phyloP scores from a whole-genome alignment of 2,329 filamentous ascomycete genomes.

The Penicillium vulpinum region DNA sequence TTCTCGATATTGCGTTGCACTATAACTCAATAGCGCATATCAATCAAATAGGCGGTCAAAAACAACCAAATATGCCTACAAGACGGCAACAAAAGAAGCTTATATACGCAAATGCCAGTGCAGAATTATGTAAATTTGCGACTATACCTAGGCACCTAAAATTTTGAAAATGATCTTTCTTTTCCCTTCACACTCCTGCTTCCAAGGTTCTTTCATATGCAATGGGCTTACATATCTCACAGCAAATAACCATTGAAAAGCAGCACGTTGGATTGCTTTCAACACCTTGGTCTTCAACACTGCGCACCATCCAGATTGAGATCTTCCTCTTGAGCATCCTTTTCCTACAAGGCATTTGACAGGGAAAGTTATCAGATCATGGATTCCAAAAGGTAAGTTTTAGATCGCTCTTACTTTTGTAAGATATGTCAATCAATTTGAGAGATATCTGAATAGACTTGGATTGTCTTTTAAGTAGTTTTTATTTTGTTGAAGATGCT shows the following conservation, averaged over 20 bases:
- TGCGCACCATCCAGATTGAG: not conserved
- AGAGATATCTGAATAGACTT: not conserved
- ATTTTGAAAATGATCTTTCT: not conserved
- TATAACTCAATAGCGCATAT: not conserved
- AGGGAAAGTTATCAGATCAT: not conserved
- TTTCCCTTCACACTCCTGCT: not conserved
- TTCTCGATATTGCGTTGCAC: no score
- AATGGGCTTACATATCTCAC: not conserved
- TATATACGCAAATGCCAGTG: no score
- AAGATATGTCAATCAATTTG: not conserved
- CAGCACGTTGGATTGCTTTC: not conserved
- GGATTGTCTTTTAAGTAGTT: not conserved
- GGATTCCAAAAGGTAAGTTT: not conserved
- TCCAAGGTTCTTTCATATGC: not conserved
- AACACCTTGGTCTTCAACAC: not conserved
- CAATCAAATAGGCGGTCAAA: not conserved
- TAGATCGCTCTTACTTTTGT: not conserved
- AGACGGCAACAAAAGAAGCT: not conserved
- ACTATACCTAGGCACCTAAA: not conserved
- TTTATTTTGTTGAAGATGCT: not conserved
- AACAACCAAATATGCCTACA: not conserved
- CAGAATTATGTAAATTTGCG: not conserved
- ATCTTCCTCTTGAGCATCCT: not conserved
- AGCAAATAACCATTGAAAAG: not conserved
- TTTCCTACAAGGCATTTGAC: not conserved